Conservation (phyloP, 352 stramenopile genomes). For the Phytopythium kandeliae region DNA sequence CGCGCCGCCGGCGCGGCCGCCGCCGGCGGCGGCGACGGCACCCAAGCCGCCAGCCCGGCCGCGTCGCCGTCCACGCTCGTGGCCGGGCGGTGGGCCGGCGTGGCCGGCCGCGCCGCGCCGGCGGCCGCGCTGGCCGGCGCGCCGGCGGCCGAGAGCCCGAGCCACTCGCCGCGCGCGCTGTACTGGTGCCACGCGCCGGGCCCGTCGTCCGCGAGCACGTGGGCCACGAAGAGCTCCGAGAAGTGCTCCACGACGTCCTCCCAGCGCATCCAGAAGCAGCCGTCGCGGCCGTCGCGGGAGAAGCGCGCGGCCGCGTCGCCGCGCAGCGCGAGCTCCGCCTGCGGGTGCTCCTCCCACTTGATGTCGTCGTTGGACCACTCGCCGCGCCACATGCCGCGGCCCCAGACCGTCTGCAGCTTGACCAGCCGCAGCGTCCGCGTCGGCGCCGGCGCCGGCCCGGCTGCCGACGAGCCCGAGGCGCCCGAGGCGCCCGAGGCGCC, state of each 20-base stretch:
- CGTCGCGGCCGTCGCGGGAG: constrained; percentile 60
- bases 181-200: constrained; percentile 44
- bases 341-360: constrained; percentile 80
- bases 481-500: too few species aligned
- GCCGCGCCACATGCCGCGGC: constrained; percentile 69
- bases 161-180: constrained; percentile 36
- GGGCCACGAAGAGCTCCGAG: constrained; percentile 41
- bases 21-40: too few species aligned
- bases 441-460: background rate
- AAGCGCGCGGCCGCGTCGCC: constrained; percentile 57
- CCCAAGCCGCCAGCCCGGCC: too few species aligned
- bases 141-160: constrained; percentile 37
- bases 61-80: constrained; percentile 4
- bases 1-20: background rate
- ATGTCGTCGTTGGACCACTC: constrained; percentile 81
- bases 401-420: constrained; percentile 82
- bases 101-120: too few species aligned
- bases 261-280: constrained; percentile 82
- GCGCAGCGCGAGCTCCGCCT: constrained; percentile 61
- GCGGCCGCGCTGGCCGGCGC: constrained; percentile 9
- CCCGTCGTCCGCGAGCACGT: constrained; percentile 28
- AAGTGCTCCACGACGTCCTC: constrained; percentile 63
- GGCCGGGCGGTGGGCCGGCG: background rate
- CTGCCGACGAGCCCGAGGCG: too few species aligned
- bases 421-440: constrained; percentile 50